Evolutionary conservation across 306 rosid species (phyloP).

Genomic region (Spatholobus suberectus): DNA sequence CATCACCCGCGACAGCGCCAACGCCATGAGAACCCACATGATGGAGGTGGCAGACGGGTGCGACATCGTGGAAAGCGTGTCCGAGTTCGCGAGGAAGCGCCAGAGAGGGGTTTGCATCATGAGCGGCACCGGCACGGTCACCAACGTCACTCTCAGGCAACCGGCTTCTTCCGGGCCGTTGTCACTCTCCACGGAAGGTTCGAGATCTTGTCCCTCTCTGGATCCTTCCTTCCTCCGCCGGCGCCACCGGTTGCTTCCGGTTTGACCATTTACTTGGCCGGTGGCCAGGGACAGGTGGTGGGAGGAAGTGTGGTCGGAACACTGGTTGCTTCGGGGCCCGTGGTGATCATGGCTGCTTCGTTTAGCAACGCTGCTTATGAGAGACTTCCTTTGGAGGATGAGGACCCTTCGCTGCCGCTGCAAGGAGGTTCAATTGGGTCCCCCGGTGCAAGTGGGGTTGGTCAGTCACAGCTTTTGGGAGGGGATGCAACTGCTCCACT

Average conservation of each 20-base stretch:
- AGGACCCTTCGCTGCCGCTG: conserved; percentile 55
- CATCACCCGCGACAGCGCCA: conserved; percentile 83
- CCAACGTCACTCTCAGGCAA: conserved; percentile 77
- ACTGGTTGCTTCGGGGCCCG: conserved; percentile 71
- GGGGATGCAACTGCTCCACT: conserved; percentile 54
- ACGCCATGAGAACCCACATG: conserved; percentile 81
- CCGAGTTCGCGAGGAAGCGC: conserved; percentile 73
- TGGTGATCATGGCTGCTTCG: conserved; percentile 86
- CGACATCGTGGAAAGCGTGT: conserved; percentile 74
- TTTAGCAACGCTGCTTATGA: conserved; percentile 91
- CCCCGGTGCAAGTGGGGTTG: conserved; percentile 46
- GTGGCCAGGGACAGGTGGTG: conserved; percentile 88
- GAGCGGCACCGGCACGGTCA: conserved; percentile 82
- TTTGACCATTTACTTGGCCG: conserved; percentile 78
- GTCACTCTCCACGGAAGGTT: conserved; percentile 77
- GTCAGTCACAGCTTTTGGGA: conserved; percentile 40
- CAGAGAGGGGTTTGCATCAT: conserved; percentile 88
- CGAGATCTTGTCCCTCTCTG: conserved; percentile 78
- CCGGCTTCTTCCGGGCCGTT: conserved; percentile 76
- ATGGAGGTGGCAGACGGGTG: conserved; percentile 82
- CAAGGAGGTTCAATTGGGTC: conserved; percentile 64
- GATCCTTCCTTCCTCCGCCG: conserved; percentile 81
- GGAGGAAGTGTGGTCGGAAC: conserved; percentile 83
- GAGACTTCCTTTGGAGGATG: conserved; percentile 84
- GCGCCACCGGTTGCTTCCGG: conserved; percentile 82